A percentile compares a stretch with the other conserved stretches of the same genome.
phyloP scores from a whole-genome alignment of 768 basidiomycete genomes.

The Floccularia luteovirens region DNA sequence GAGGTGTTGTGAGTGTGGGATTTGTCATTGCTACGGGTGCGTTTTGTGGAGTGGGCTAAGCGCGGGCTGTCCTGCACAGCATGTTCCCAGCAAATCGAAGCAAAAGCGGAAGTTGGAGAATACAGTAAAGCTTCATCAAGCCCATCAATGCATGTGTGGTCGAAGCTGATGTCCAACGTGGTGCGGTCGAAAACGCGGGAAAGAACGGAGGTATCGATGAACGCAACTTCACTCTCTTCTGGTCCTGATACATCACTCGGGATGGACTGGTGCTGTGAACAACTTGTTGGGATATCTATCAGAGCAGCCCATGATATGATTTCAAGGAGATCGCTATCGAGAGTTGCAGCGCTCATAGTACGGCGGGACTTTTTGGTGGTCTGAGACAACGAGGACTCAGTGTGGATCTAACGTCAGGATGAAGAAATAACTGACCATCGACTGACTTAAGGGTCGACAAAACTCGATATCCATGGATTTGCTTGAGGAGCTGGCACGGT shows the following conservation, averaged over 20 bases:
- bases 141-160: conserved; percentile 27
- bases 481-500: no score
- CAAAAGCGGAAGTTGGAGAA: conserved; percentile 26
- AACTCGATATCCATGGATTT: no score
- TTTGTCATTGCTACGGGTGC: conserved; percentile 3
- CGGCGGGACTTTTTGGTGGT: conserved; percentile 7
- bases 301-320: conserved; percentile 21
- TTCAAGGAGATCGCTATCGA: conserved; percentile 19
- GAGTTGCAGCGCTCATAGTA: conserved; percentile 13
- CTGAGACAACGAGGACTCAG: neutral
- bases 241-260: conserved; percentile 17
- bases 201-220: conserved; percentile 8
- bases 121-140: conserved; percentile 28
- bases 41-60: conserved; percentile 1
- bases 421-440: no score
- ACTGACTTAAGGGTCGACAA: no score
- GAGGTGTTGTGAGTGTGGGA: conserved; percentile 1
- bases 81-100: conserved; percentile 27
- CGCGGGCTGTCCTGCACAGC: conserved; percentile 7
- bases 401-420: no score
- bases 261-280: conserved; percentile 14
- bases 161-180: conserved; percentile 26
- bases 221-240: conserved; percentile 8
- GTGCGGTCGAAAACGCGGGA: conserved; percentile 21
- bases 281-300: conserved; percentile 11